Conservation (phyloP, 2,329 filamentous ascomycete species). For the Taxawa tesnikishii region DNA sequence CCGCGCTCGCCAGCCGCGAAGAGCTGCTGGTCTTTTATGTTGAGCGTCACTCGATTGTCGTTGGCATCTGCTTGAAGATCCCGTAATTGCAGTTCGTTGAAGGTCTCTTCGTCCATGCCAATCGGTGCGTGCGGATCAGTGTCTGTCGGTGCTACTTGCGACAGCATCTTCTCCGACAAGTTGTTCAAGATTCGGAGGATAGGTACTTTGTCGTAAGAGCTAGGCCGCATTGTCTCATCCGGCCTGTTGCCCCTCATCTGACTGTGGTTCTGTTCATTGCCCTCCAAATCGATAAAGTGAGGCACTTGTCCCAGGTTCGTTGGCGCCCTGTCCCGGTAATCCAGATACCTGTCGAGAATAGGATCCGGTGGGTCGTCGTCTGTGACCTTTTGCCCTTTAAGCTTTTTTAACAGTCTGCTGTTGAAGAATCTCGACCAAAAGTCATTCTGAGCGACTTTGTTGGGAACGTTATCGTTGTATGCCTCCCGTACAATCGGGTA, state of each 20-base stretch:
- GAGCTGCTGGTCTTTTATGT: conserved; percentile 74
- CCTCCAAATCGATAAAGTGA: conserved; percentile 82
- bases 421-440: conserved; percentile 96
- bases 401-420: conserved; percentile 76
- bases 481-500: conserved; percentile 82
- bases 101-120: conserved; percentile 60
- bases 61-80: conserved; percentile 67
- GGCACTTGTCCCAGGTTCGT: conserved; percentile 56
- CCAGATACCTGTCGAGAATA: conserved; percentile 76
- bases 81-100: conserved; percentile 60
- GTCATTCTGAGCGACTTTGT: conserved; percentile 53
- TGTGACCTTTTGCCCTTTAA: conserved; percentile 77
- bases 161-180: conserved; percentile 87
- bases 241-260: conserved; percentile 77
- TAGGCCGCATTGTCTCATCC: conserved; percentile 79
- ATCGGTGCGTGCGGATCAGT: conserved; percentile 51
- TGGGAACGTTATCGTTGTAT: conserved; percentile 87
- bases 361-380: conserved; percentile 66
- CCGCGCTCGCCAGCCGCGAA: conserved; percentile 52
- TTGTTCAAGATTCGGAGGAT: conserved; percentile 84
- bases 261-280: conserved; percentile 90
- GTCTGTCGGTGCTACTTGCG: conserved; percentile 71
- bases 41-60: conserved; percentile 69
- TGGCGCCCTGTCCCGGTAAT: conserved; percentile 44
- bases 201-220: conserved; percentile 61